Evolutionary conservation across 2,329 filamentous ascomycete genomes (phyloP).

Genomic region (Cladophialophora carrionii): DNA sequence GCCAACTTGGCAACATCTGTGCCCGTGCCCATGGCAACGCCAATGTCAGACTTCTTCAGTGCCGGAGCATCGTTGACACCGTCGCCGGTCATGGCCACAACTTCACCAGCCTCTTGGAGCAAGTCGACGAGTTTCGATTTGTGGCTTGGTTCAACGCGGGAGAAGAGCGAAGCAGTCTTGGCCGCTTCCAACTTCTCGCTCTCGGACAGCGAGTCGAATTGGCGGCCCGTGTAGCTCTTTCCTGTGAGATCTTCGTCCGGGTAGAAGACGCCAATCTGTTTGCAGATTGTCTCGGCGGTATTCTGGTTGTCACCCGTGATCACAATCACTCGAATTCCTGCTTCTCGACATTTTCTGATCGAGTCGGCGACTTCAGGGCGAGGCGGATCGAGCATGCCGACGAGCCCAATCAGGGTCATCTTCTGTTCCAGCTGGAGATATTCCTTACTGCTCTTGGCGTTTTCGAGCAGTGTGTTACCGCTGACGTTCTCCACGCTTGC

Average conservation of each 20-base stretch:
- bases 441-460: slow-evolving; percentile 78
- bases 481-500: slow-evolving; percentile 79
- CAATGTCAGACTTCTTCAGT: slow-evolving; percentile 97
- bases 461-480: slow-evolving; percentile 68
- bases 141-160: slow-evolving; percentile 90
- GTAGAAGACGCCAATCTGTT: slow-evolving; percentile 92
- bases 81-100: slow-evolving; percentile 98
- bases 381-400: slow-evolving; percentile 95
- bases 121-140: slow-evolving; percentile 98
- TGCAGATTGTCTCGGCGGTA: slow-evolving; percentile 96
- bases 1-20: slow-evolving; percentile 96
- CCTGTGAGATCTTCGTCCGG: slow-evolving; percentile 78
- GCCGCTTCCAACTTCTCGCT: slow-evolving; percentile 81
- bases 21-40: slow-evolving; percentile 97
- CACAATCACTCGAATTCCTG: slow-evolving; percentile 94
- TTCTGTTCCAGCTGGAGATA: slow-evolving; percentile 89
- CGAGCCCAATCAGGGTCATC: slow-evolving; percentile 89
- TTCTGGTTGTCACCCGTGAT: slow-evolving; percentile 98
- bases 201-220: slow-evolving; percentile 85
- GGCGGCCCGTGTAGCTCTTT: slow-evolving; percentile 92
- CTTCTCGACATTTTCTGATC: slow-evolving; percentile 85
- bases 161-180: slow-evolving; percentile 86
- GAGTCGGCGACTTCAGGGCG: slow-evolving; percentile 86
- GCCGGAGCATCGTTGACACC: slow-evolving; percentile 98
- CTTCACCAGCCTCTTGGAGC: slow-evolving; percentile 86